Evolutionary conservation across 2,329 filamentous ascomycete species (phyloP), one percentile per base, ranked within the genome.

Genomic region (Stylonectria norvegica): DNA sequence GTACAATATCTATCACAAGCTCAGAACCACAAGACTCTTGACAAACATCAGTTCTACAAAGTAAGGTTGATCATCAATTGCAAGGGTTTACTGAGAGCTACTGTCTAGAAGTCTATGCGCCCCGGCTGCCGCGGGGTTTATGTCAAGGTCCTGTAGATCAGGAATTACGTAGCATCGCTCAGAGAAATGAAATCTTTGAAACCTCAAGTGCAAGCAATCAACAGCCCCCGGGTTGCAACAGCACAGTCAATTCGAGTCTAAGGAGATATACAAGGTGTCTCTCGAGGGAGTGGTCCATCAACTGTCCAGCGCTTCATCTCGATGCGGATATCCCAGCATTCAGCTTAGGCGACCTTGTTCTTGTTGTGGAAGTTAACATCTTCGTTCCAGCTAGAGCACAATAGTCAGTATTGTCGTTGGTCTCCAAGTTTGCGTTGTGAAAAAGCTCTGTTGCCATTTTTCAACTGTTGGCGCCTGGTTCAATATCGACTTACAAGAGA

Each of bases 301-400:
- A 43, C 53, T 52, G 53, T 50, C 48, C 47, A 50, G 33, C 42
- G 38, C 40, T 42, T 47, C 42, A 43, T 42, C 44, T 34, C 34
- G 36, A 37, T 36, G 40, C 40, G 35, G n/a, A n/a, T n/a, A n/a
- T n/a, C n/a, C n/a, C 36, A 35, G 45, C 27, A 30, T 38, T 43
- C 47, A 41, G 44, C 53, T 70, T 72, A 76, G 43, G 63, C 59
- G 47, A 65, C 61, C 79, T 87, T 89, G 75, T 94, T 85, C 75
- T 85, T 86, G 76, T 95, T 89, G 83, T 97, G 89, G 76, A 95
- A 91, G 83, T 97, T 97, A 76, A 96, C 89, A 44, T 76, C 78
- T 54, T 83, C 75, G 72, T 97, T 97, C 93, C 93, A 98, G 85
- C 86, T 89, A 40, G 33, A 18, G 12, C 16, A 10, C 15, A 29